Evolutionary conservation across 106 monocot genomes (phyloP).

Genomic region (Hemerocallis citrina): DNA sequence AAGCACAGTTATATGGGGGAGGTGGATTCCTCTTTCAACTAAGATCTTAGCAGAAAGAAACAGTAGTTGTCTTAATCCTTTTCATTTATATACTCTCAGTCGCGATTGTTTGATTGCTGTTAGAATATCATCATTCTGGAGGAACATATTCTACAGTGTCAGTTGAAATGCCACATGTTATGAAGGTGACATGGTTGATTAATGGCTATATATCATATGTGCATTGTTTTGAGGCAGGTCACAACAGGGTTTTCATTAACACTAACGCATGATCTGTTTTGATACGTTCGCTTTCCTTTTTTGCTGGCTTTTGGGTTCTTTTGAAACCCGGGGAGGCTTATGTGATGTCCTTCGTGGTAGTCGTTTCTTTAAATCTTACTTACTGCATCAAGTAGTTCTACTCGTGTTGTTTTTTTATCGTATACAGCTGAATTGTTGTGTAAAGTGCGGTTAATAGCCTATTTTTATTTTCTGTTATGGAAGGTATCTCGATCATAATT

Average conservation of each 20-base stretch:
- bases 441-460: neutral
- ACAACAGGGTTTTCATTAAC: too few relatives aligned
- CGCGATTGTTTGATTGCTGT: too few relatives aligned
- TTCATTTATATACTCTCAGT: neutral
- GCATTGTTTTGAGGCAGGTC: neutral
- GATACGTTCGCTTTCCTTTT: too few relatives aligned
- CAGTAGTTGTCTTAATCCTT: neutral
- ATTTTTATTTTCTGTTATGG: too few relatives aligned
- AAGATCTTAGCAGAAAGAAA: neutral
- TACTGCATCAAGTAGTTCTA: neutral
- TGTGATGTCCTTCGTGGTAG: neutral
- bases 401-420: neutral
- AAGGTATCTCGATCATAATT: too few relatives aligned
- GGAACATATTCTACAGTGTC: too few relatives aligned
- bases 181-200: neutral
- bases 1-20: neutral
- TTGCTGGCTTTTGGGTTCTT: too few relatives aligned
- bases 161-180: too few relatives aligned
- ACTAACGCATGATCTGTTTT: too few relatives aligned
- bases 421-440: neutral
- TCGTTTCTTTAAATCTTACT: neutral
- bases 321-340: neutral
- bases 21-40: neutral
- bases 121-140: too few relatives aligned
- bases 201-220: neutral